These are phyloP conservation scores for Eucalyptus erythrocorys DNA, from an alignment of 345 rosid species.

Conservation along the genomic window DNA sequence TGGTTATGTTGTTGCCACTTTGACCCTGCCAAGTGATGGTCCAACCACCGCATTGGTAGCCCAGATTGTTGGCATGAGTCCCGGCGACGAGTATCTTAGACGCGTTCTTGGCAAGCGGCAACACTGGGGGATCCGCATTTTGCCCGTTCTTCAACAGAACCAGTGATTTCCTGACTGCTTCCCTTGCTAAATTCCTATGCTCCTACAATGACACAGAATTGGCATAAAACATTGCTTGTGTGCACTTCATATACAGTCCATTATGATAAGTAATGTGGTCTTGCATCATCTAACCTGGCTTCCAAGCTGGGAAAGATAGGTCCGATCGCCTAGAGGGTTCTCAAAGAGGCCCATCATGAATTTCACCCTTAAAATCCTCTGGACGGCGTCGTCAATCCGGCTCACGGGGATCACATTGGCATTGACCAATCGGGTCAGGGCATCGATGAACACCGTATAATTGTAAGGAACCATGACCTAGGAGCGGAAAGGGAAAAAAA, in stretches of 20 bases:
- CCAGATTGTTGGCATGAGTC: slow-evolving; percentile 70
- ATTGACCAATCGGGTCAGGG: slow-evolving; percentile 28
- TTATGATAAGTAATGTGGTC: not conserved
- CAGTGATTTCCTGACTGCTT: slow-evolving; percentile 79
- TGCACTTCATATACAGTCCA: not conserved
- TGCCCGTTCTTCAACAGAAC: slow-evolving; percentile 67
- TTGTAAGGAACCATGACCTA: slow-evolving; percentile 69
- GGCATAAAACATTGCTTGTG: not conserved
- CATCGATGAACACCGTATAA: slow-evolving; percentile 36
- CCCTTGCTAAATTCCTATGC: slow-evolving; percentile 71
- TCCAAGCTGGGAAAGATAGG: slow-evolving; percentile 36
- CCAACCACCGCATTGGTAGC: slow-evolving; percentile 92
- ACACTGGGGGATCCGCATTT: slow-evolving; percentile 25
- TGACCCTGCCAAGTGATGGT: slow-evolving; percentile 75
- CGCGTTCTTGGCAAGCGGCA: slow-evolving; percentile 62
- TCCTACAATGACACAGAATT: slow-evolving; percentile 8
- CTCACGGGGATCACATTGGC: slow-evolving; percentile 30
- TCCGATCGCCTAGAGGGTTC: slow-evolving; percentile 40
- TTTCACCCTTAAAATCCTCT: slow-evolving; percentile 69
- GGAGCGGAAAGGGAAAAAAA: not conserved
- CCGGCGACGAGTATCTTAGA: slow-evolving; percentile 67
- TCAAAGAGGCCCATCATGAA: slow-evolving; percentile 70
- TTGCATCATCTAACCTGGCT: slow-evolving; percentile 22
- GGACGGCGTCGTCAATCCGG: slow-evolving; percentile 71
- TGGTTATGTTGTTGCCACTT: slow-evolving; percentile 38